Base-by-base conservation (phyloP, 139 green algal genomes). In the Ostreobium quekettii region DNA sequence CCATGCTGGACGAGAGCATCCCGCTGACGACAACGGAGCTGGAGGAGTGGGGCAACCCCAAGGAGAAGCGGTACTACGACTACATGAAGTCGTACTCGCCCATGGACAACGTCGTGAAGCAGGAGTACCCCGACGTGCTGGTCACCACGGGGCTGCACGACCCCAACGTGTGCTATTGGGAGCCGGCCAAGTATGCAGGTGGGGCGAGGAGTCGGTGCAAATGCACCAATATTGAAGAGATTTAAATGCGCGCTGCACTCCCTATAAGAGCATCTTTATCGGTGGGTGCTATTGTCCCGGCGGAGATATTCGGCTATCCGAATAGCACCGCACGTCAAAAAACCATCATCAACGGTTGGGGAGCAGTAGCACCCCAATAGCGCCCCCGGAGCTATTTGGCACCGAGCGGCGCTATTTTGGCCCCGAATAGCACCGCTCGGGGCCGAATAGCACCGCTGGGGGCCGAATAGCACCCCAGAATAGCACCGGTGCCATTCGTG, bases 61-160 rank as follows among this genome's bases (percentile, higher is more conserved):
- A 76, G 26, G 60, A 84, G 19, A 66, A 76, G 60, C 49, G 83
- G 58, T 90, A 84, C 78, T 95, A 96, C 68, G 67, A 85, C 26
- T 93, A 90, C 78, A 96, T 97, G 76, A 85, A 85, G 77, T 76
- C 39, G 11, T 97, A 97, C 78, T 86, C 74, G n/a, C 91, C 91
- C 1, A 76, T 95, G 26, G 91, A 97, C 71, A 97, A 97, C 74
- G 74, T 96, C 3, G 62, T 42, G 36, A 24, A 56, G 1, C 74
- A 79, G 38, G 63, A 42, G 1, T 96, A 97, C 72, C 92, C 92
- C 1, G 58, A 92, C 76, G 82, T 97, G 28, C 76, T 96, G 22
- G 87, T 90, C 26, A 93, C 86, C 2, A 80, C 79, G 0, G 89
- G 89, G 4, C 73, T 96, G 60, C 77, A 93, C 70, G 92, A 97